Conservation (phyloP, 73 alveolate genomes). For the Durusdinium trenchii region DNA sequence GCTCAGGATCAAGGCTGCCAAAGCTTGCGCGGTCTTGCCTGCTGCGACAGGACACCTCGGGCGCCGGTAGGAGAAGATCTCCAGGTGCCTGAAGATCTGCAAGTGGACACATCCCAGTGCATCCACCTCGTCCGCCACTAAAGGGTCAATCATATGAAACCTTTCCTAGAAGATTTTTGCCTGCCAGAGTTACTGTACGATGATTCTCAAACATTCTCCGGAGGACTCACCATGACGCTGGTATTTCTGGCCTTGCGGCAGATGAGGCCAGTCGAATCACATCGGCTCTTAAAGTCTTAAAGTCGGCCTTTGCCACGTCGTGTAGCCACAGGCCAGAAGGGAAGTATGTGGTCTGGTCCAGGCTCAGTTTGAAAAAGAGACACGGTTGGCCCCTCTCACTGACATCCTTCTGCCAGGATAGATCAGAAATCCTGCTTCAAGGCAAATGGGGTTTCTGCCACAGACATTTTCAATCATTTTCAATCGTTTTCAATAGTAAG, state of each 20-base stretch:
- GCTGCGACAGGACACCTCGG: conserved; percentile 74
- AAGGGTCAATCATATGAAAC: too few relatives aligned
- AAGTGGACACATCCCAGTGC: too few relatives aligned
- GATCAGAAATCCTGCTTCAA: conserved; percentile 95
- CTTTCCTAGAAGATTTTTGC: too few relatives aligned
- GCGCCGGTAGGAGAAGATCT: too few relatives aligned
- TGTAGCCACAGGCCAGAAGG: conserved; percentile 43
- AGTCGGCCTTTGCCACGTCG: background rate
- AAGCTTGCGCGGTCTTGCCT: conserved; percentile 91
- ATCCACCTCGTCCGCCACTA: too few relatives aligned
- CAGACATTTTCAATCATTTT: background rate
- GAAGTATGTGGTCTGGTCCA: conserved; percentile 91
- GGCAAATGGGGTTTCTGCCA: background rate
- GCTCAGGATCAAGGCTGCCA: conserved; percentile 92
- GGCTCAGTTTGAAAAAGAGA: background rate
- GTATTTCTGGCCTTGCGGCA: conserved; percentile 91
- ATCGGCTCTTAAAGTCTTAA: too few relatives aligned
- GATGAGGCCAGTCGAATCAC: too few relatives aligned
- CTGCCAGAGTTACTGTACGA: too few relatives aligned
- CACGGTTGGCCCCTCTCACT: too few relatives aligned
- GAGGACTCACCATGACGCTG: conserved; percentile 91
- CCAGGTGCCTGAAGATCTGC: too few relatives aligned
- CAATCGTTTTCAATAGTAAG: background rate
- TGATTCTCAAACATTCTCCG: too few relatives aligned
- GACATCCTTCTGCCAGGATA: conserved; percentile 16